Conservation (phyloP, 139 green algal genomes). For the Edaphochlamys debaryana region DNA sequence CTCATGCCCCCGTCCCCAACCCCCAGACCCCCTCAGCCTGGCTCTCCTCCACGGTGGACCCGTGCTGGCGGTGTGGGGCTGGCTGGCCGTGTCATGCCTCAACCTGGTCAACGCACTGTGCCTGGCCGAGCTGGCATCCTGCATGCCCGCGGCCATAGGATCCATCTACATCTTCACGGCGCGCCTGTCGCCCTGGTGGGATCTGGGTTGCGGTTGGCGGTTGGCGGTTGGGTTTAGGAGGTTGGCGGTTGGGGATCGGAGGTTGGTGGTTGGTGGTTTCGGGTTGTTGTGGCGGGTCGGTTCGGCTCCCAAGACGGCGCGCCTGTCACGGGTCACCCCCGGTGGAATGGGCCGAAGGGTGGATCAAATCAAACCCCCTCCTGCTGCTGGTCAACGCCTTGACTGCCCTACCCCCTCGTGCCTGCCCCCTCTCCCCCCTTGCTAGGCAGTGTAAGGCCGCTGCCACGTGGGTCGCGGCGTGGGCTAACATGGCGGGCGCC, state of each 20-base stretch:
- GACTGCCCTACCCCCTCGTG: neutral
- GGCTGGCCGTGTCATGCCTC: neutral
- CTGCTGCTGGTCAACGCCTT: no score
- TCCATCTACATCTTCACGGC: slow-evolving; percentile 13
- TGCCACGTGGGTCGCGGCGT: neutral
- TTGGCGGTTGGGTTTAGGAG: no score
- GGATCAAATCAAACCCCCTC: no score
- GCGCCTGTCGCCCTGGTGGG: slow-evolving; percentile 12
- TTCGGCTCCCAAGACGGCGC: no score
- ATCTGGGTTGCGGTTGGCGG: neutral
- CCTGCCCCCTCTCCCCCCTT: neutral
- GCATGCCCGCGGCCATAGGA: slow-evolving; percentile 20
- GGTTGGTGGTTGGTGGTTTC: neutral
- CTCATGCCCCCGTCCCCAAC: no score
- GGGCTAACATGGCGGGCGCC: neutral
- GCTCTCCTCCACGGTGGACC: neutral
- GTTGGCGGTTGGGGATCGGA: no score
- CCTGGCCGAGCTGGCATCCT: slow-evolving; percentile 16
- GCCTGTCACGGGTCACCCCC: no score
- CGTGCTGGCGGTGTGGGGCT: neutral
- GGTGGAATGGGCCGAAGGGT: no score
- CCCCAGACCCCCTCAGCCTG: neutral
- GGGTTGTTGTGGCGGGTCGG: neutral
- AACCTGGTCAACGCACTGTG: neutral
- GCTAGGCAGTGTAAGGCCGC: neutral